Base-by-base conservation (phyloP, 805 yeast species). In the Starmerella tilneyi region DNA sequence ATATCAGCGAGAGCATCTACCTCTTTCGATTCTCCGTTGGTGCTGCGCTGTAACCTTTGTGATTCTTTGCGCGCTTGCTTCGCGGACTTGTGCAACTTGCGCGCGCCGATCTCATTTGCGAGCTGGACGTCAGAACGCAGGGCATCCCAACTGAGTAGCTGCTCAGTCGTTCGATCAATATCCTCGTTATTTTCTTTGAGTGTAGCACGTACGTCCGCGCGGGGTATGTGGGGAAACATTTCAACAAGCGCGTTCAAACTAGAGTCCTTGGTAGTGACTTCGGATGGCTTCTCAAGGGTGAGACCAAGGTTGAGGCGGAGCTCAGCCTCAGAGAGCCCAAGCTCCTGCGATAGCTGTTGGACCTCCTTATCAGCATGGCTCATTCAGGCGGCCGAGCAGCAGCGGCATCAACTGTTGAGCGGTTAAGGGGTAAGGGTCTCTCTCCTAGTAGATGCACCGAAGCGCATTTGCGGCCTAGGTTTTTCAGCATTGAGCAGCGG, bases 201-300 rank as follows among this genome's bases (percentile, higher is more conserved):
- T 1, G 30, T 32, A 3, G 30, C 26, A 2, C 11, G 31, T 11
- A 51, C 32, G 12, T 12, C 21, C 3, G 8, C 12, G 2, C n/a
- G 24, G 3, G 48, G 47, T 2, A 49, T 13, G 8, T 22, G 21
- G 11, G 54, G 54, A 15, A 51, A 46, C 50, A 49, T 51, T 13
- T 51, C 49, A 1, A 16, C 31, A 2, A 50, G 22, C 4, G 26
- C 6, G 34, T 24, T 23, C 29, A 36, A 22, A 8, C 7, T 12
- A 15, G 11, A 15, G n/a, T 13, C 13, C 5, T n/a, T n/a, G 15
- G 29, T 30, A 15, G n/a, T 19, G 5, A 11, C 7, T 9, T 5
- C 40, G 9, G 29, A n/a, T 3, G 40, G 40, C 30, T 8, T 15
- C 11, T n/a, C n/a, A n/a, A n/a, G n/a, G n/a, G 21, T 9, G 15